Conservation (phyloP, 805 yeast genomes). For the Starmera pachycereana region DNA sequence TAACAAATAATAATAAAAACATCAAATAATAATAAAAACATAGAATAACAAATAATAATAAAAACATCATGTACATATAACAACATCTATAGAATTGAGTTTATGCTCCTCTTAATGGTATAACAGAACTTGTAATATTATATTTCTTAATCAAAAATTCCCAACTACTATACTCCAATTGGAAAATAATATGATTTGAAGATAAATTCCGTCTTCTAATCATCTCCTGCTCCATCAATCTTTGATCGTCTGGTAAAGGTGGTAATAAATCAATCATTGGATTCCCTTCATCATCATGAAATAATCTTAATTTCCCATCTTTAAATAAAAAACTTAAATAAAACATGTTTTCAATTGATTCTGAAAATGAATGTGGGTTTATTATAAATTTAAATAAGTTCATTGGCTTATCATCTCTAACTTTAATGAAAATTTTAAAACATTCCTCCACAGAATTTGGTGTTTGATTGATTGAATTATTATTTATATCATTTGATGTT, state of each 20-base stretch:
- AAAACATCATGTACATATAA: not conserved
- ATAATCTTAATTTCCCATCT: constrained; percentile 54
- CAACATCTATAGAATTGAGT: not conserved
- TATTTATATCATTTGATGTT: constrained; percentile 38
- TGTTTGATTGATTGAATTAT: constrained; percentile 46
- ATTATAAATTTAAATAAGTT: constrained; percentile 58
- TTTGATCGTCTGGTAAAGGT: constrained; percentile 17
- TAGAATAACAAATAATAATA: not conserved
- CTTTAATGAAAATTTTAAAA: constrained; percentile 28
- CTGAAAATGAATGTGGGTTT: constrained; percentile 68
- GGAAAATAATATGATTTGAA: constrained; percentile 60
- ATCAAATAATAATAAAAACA: too few relatives aligned
- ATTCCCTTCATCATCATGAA: constrained; percentile 37
- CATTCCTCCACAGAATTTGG: constrained; percentile 52
- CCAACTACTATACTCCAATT: constrained; percentile 64
- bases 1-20: constrained; percentile 3
- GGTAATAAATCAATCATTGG: constrained; percentile 30
- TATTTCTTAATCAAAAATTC: constrained; percentile 38
- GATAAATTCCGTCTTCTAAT: constrained; percentile 18
- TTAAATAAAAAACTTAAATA: constrained; percentile 71
- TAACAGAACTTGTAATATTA: constrained; percentile 44
- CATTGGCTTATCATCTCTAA: constrained; percentile 29
- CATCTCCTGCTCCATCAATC: constrained; percentile 14
- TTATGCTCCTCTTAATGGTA: constrained; percentile 30
- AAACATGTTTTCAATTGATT: constrained; percentile 76